Base-by-base conservation (phyloP, 345 rosid species). In the Eucalyptus erythrocorys region DNA sequence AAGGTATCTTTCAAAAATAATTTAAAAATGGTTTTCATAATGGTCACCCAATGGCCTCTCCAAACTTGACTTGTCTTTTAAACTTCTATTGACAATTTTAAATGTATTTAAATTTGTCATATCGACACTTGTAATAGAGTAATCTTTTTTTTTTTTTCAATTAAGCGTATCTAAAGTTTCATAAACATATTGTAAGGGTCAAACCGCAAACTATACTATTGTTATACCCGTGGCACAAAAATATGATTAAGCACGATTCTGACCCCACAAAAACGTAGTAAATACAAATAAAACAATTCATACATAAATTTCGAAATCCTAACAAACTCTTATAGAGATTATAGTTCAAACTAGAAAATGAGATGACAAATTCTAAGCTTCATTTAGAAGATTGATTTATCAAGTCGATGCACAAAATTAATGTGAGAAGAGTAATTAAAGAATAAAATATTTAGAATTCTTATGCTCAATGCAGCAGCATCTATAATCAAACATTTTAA, bases 241-340 rank as follows among this genome's bases (percentile, higher is more conserved):
- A 59, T 11, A 27, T 27, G 32, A 59, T 59, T 26, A 59, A 59
- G 32, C 4, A 0, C 32, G 27, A 26, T 59, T 59, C 0, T 27
- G 8, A 61, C 68, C 14, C 37, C 0, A 15, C 10, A 14, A 34
- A n/a, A 2, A 14, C 0, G 5, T 0, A 64, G 37, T 64, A 64
- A 64, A 14, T 16, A 64, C 10, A 14, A 0, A 64, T n/a, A n/a
- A 64, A 64, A 64, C 37, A n/a, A 64, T 64, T 0, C 21, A n/a
- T 15, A 15, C 10, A 15, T 13, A n/a, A 64, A 64, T n/a, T n/a
- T n/a, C 0, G 21, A 64, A 64, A 64, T 64, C 19, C 76, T n/a
- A 64, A 64, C 37, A 14, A 64, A 64, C 5, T 7, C 76, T 64
- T 14, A 15, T 7, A 64, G 37, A 64, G 16, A 64, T 64, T 7